Percentiles rank a stretch among this genome's conserved stretches.
Evolutionary conservation across 164 flowering plant species (phyloP).

Genomic region (Vitis cinerea): DNA sequence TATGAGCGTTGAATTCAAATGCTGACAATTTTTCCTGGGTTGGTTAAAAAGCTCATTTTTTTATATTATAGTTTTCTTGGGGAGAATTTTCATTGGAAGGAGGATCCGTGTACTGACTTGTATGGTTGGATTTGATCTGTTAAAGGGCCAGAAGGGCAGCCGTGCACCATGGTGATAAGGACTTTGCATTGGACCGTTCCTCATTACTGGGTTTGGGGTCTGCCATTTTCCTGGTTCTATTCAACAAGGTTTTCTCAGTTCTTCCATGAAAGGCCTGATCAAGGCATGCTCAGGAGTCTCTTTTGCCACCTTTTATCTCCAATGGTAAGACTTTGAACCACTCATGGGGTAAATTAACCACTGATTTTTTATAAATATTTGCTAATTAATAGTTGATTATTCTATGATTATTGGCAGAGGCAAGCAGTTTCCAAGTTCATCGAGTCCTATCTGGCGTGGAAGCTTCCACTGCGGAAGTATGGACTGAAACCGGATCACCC

Average conservation of each 20-base stretch:
- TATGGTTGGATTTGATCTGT: not conserved
- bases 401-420: slow-evolving; percentile 34
- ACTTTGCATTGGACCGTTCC: slow-evolving; percentile 91
- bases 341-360: too few relatives aligned
- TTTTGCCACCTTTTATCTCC: slow-evolving; percentile 65
- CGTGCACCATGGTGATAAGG: slow-evolving; percentile 91
- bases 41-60: too few relatives aligned
- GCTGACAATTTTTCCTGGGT: too few relatives aligned
- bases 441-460: slow-evolving; percentile 74
- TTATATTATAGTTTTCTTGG: too few relatives aligned
- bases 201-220: slow-evolving; percentile 83
- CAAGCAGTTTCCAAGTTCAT: slow-evolving; percentile 61
- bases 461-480: slow-evolving; percentile 71
- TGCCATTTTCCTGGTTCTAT: slow-evolving; percentile 84
- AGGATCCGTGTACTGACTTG: too few relatives aligned
- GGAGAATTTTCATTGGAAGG: too few relatives aligned
- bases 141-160: slow-evolving; percentile 72
- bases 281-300: slow-evolving; percentile 43
- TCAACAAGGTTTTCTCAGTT: slow-evolving; percentile 82
- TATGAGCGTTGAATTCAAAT: too few relatives aligned
- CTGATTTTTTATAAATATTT: too few relatives aligned
- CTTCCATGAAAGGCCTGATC: slow-evolving; percentile 78
- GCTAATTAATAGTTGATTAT: too few relatives aligned
- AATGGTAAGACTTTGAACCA: slow-evolving; percentile 34
- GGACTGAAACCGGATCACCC: slow-evolving; percentile 89